Evolutionary conservation across 164 flowering plant genomes (phyloP).

Genomic region (Euptelea pleiosperma): DNA sequence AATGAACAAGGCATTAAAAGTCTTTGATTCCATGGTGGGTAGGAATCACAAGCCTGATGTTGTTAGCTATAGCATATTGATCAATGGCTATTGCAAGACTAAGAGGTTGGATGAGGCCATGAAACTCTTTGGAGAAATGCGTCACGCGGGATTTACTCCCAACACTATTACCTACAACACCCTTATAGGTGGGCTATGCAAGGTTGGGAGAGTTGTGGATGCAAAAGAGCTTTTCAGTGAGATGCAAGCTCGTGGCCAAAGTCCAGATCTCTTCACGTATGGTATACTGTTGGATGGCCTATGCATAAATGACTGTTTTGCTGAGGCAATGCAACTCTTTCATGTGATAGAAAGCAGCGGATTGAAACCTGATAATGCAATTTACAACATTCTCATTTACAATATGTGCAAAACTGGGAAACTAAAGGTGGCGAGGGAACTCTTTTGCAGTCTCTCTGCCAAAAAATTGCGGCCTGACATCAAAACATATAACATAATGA

Average conservation of each 20-base stretch:
- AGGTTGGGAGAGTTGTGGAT: background rate
- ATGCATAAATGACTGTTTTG: constrained; percentile 6
- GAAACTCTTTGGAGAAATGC: background rate
- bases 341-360: no score
- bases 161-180: background rate
- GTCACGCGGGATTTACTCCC: background rate
- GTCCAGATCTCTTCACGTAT: constrained; percentile 8
- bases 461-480: no score
- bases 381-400: constrained; percentile 14
- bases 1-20: background rate
- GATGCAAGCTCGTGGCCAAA: constrained; percentile 5
- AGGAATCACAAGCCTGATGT: constrained; percentile 6
- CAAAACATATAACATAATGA: no score
- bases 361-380: background rate
- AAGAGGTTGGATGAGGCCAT: constrained; percentile 10
- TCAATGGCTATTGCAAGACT: constrained; percentile 16
- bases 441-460: background rate
- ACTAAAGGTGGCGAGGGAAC: constrained; percentile 7
- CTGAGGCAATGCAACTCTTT: constrained; percentile 19
- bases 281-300: background rate
- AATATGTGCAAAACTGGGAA: constrained; percentile 14
- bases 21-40: background rate
- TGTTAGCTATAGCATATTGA: constrained; percentile 12
- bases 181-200: background rate
- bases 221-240: constrained; percentile 3